Evolutionary conservation across 2,329 filamentous ascomycete species (phyloP), one percentile per base, ranked within the genome.

Genomic region (Sarocladiaceae sp.): DNA sequence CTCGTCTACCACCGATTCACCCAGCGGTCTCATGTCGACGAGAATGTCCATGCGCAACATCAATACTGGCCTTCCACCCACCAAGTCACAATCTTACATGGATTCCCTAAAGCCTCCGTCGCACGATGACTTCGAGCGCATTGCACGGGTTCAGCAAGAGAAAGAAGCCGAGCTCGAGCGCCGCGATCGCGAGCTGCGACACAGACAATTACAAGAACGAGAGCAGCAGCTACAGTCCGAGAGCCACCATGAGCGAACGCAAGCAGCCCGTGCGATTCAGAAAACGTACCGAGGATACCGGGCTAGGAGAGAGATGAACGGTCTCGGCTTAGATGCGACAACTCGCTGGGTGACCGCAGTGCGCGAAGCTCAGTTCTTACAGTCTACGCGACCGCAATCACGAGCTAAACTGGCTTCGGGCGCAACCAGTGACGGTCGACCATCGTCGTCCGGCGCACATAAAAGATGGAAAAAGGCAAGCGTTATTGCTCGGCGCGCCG

Each of bases 201-300:
- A 57, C 23, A 58, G 64, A 23, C 63, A 64, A 31, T 56, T 62
- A 48, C 58, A 62, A 33, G 52, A 55, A 37, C 58, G 60, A 35
- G 50, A 51, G 12, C 45, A 53, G 45, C 48, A 55, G 52, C 46
- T 52, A 45, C 43, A 47, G 45, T 44, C 35, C 7, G 27, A 29
- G 4, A 48, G 34, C 10, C 45, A 51, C 13, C 41, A 55, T 24
- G 57, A 58, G 33, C 52, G 54, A 40, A 57, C 63, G 20, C 64
- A 68, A 41, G 79, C 79, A 2, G 78, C 78, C 3, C 67, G 65
- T 18, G 55, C 78, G 20, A 82, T 83, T 37, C 79, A 88, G 67
- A 79, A 82, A 52, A 84, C 82, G 20, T 94, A 89, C 59, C 75
- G 88, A 26, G 87, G 88, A 5, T 87, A 94, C 61, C 75, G 85